These are phyloP conservation scores for Colletotrichum sp. DNA, from an alignment of 2,329 filamentous ascomycete genomes.

Conservation along the genomic window DNA sequence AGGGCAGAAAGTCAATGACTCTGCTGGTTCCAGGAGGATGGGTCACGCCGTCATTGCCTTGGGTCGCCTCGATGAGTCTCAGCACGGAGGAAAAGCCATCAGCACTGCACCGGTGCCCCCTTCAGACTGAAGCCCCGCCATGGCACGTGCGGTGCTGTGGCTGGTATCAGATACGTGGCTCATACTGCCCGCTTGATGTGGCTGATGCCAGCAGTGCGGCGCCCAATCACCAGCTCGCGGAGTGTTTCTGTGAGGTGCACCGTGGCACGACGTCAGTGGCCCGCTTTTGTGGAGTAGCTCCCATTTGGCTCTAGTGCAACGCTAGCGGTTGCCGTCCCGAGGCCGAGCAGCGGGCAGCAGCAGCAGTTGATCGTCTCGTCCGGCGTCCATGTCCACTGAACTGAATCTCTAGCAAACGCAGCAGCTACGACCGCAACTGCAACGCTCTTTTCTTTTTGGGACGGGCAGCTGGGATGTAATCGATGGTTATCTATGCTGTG, in stretches of 20 bases:
- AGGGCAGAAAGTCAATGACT: neutral
- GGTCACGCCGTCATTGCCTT: neutral
- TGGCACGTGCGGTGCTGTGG: neutral
- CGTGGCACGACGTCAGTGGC: conserved; percentile 16
- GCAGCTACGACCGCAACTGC: neutral
- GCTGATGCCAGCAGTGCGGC: neutral
- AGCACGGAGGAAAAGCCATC: neutral
- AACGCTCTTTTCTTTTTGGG: neutral
- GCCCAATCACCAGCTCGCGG: neutral
- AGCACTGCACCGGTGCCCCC: too few species aligned
- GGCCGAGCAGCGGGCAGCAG: neutral
- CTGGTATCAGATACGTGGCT: neutral
- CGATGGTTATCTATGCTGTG: neutral
- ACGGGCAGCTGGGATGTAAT: neutral
- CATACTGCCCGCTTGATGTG: neutral
- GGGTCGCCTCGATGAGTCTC: neutral
- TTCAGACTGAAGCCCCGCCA: too few species aligned
- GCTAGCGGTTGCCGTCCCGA: neutral
- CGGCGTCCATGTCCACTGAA: neutral
- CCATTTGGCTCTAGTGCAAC: neutral
- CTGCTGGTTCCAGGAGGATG: neutral
- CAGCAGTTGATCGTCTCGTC: neutral
- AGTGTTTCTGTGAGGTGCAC: neutral
- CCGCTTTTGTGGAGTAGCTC: neutral
- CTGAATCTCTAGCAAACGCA: neutral